Conservation (phyloP, 179 eudicot genomes). For the Sideroxylon spinosum region DNA sequence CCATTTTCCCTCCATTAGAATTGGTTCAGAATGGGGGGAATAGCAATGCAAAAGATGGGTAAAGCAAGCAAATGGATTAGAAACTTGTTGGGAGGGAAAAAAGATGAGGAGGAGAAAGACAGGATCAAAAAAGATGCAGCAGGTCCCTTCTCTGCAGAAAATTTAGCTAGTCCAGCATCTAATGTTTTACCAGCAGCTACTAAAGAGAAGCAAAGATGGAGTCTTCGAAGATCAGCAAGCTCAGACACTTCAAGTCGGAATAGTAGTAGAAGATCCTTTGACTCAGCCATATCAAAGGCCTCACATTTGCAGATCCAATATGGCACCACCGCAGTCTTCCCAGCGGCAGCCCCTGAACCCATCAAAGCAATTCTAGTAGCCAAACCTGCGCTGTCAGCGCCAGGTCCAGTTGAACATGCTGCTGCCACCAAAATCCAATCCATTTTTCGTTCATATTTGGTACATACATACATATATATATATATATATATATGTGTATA, state of each 20-base stretch:
- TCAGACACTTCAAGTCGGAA: conserved; percentile 7
- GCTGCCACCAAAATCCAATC: conserved; percentile 44
- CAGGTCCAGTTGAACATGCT: conserved; percentile 5
- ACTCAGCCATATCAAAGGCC: conserved; percentile 21
- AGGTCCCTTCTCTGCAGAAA: neutral
- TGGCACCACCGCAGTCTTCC: neutral
- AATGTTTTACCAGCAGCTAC: neutral
- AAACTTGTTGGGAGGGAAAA: conserved; percentile 30
- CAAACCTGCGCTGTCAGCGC: neutral
- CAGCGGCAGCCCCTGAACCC: neutral
- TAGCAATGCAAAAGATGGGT: conserved; percentile 25
- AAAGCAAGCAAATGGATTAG: conserved; percentile 45
- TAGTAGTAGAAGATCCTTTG: conserved; percentile 22
- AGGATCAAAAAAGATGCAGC: neutral
- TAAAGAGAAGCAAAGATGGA: conserved; percentile 35
- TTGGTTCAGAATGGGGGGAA: neutral
- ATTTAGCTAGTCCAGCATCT: neutral
- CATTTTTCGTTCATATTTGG: conserved; percentile 39
- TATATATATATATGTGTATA: too few species aligned
- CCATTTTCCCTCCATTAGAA: neutral
- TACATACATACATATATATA: conserved; percentile 5
- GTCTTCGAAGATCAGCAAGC: conserved; percentile 27
- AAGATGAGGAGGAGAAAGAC: conserved; percentile 31
- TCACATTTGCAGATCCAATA: conserved; percentile 1
- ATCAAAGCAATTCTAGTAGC: neutral